Evolutionary conservation across 2,329 filamentous ascomycete genomes (phyloP).

Genomic region (Ophiostoma sp.): DNA sequence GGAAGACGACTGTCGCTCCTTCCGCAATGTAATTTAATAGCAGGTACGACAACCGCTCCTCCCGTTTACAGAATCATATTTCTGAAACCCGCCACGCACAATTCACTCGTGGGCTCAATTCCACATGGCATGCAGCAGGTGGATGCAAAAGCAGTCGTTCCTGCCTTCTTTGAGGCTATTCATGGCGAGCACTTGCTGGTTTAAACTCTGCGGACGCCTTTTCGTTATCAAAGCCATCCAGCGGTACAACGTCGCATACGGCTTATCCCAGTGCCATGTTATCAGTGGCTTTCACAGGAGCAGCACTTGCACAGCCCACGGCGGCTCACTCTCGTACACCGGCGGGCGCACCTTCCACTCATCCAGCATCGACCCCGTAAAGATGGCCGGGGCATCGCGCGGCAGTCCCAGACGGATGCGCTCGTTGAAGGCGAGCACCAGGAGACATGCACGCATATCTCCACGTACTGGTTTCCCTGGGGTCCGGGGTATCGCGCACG

Average conservation of each 20-base stretch:
- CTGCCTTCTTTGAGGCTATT: not conserved
- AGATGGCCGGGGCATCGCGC: constrained; percentile 18
- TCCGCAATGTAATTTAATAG: no score
- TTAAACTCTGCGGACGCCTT: constrained; percentile 10
- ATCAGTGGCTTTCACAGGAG: not conserved
- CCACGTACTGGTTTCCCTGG: constrained; percentile 10
- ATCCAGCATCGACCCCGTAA: constrained; percentile 14
- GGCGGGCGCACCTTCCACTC: not conserved
- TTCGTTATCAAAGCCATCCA: not conserved
- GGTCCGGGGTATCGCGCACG: constrained; percentile 16
- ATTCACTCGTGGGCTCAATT: not conserved
- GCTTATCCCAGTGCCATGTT: not conserved
- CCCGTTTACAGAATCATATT: not conserved
- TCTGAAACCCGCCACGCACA: not conserved
- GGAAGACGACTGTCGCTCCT: no score
- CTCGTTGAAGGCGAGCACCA: constrained; percentile 17
- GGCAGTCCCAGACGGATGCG: constrained; percentile 18
- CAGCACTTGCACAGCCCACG: not conserved
- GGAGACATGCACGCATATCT: constrained; percentile 17
- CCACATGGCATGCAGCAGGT: not conserved
- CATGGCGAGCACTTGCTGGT: not conserved
- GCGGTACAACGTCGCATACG: not conserved
- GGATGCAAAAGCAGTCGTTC: not conserved
- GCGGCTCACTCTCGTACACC: not conserved
- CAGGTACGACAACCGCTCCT: no score